Evolutionary conservation across 2,329 filamentous ascomycete genomes (phyloP).

Genomic region (Bipolaris bicolor): DNA sequence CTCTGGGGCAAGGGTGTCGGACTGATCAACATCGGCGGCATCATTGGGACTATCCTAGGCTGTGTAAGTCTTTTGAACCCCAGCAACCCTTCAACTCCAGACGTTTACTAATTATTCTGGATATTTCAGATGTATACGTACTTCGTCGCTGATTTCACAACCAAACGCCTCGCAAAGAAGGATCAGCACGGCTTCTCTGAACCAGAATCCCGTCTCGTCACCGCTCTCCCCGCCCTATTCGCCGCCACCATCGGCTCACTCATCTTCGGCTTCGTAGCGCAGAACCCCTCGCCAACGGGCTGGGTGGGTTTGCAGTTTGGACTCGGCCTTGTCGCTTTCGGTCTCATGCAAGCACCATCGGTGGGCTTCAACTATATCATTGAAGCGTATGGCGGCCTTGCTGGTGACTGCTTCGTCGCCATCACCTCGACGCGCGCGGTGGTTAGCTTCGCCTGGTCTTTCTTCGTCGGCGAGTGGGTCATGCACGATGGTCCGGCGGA

Average conservation of each 20-base stretch:
- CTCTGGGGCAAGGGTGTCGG: conserved; percentile 51
- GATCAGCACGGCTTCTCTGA: conserved; percentile 48
- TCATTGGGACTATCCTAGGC: conserved; percentile 48
- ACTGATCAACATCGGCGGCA: conserved; percentile 48
- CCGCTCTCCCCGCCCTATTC: conserved; percentile 48
- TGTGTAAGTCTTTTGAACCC: conserved; percentile 20
- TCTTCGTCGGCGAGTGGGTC: conserved; percentile 60
- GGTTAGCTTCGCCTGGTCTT: conserved; percentile 62
- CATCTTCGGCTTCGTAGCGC: conserved; percentile 50
- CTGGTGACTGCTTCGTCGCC: conserved; percentile 61
- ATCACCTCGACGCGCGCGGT: conserved; percentile 58
- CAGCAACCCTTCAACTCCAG: no score
- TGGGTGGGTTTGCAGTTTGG: conserved; percentile 52
- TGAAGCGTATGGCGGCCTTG: conserved; percentile 56
- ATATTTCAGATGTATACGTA: conserved; percentile 40
- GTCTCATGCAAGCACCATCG: conserved; percentile 51
- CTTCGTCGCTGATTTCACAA: conserved; percentile 46
- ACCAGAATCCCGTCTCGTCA: conserved; percentile 49
- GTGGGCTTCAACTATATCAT: conserved; percentile 58
- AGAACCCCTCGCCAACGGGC: conserved; percentile 42
- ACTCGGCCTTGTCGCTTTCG: conserved; percentile 49
- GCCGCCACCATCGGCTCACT: conserved; percentile 48
- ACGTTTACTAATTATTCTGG: neutral
- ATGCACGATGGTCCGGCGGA: conserved; percentile 52
- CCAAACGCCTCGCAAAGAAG: conserved; percentile 46